Evolutionary conservation across 2,329 filamentous ascomycete genomes (phyloP).

Genomic region (Cucurbitaria berberidis): DNA sequence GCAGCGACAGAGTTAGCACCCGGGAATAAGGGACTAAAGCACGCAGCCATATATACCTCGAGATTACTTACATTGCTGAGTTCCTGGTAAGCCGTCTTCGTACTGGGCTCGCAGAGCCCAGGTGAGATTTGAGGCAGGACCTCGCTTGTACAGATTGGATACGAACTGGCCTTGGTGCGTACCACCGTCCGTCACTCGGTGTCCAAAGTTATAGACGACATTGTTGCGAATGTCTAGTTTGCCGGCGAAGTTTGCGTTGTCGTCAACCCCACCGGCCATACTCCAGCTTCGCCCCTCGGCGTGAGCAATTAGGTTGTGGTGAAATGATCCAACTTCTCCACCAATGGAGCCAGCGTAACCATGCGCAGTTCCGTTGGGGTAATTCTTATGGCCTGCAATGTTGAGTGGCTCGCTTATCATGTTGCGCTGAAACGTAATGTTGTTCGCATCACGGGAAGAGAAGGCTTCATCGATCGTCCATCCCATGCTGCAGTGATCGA

Average conservation of each 20-base stretch:
- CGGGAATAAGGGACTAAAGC: too few species aligned
- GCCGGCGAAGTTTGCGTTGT: slow-evolving; percentile 41
- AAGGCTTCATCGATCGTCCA: slow-evolving; percentile 48
- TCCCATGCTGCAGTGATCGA: slow-evolving; percentile 45
- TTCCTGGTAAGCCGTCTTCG: slow-evolving; percentile 42
- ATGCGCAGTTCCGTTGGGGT: slow-evolving; percentile 38
- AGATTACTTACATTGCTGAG: slow-evolving; percentile 28
- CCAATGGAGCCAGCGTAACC: slow-evolving; percentile 33
- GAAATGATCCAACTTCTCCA: slow-evolving; percentile 45
- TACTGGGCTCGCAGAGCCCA: slow-evolving; percentile 39
- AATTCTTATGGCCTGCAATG: slow-evolving; percentile 48
- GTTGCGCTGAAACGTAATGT: slow-evolving; percentile 47
- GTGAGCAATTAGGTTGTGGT: slow-evolving; percentile 51
- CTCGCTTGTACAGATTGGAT: slow-evolving; percentile 45
- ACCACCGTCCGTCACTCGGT: slow-evolving; percentile 44
- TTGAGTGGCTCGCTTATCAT: slow-evolving; percentile 49
- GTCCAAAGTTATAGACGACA: slow-evolving; percentile 48
- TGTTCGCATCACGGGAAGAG: slow-evolving; percentile 43
- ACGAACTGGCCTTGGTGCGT: slow-evolving; percentile 44
- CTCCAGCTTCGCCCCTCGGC: slow-evolving; percentile 49
- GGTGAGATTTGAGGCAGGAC: slow-evolving; percentile 36
- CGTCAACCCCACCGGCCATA: slow-evolving; percentile 43
- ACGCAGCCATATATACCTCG: too few species aligned
- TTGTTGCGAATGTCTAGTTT: slow-evolving; percentile 46
- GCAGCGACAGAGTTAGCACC: background rate